A percentile compares a stretch with the other conserved stretches of the same genome.
Conservation (phyloP, 768 basidiomycete species). For the Neoboletus subvelutipes region DNA sequence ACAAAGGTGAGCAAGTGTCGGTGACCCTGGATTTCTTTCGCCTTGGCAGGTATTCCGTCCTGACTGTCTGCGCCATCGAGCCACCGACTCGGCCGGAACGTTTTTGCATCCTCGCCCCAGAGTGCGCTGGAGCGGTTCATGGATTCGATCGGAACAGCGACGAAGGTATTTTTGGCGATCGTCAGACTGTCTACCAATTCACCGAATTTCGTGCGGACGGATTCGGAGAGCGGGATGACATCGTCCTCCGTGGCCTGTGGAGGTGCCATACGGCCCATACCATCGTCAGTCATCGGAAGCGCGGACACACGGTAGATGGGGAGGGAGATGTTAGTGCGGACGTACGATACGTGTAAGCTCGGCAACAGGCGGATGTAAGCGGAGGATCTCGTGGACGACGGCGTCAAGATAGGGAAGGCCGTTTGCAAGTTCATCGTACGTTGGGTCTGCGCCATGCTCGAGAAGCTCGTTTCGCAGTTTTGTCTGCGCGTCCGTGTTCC, state of each 20-base stretch:
- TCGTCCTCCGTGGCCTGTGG: constrained; percentile 50
- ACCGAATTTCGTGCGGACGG: constrained; percentile 44
- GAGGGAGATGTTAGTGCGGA: constrained; percentile 4
- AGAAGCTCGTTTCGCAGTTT: constrained; percentile 49
- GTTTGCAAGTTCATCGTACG: constrained; percentile 50
- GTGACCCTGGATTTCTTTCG: no score
- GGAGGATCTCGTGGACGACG: constrained; percentile 43
- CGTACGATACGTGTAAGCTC: not conserved
- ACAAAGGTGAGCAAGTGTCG: no score
- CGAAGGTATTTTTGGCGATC: no score
- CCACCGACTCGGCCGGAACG: no score
- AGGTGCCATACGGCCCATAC: no score
- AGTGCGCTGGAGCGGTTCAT: no score
- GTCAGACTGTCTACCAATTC: constrained; percentile 34
- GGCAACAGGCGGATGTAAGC: constrained; percentile 5
- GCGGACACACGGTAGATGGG: constrained; percentile 4
- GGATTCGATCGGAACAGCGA: no score
- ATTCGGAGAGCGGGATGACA: constrained; percentile 52
- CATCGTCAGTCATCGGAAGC: not conserved
- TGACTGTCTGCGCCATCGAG: no score
- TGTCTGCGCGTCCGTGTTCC: constrained; percentile 23
- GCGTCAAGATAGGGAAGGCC: constrained; percentile 55
- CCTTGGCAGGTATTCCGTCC: no score
- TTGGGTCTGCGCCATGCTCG: constrained; percentile 44
- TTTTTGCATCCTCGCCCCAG: no score